phyloP scores from a whole-genome alignment of 164 flowering plant genomes.

The Sedum album region DNA sequence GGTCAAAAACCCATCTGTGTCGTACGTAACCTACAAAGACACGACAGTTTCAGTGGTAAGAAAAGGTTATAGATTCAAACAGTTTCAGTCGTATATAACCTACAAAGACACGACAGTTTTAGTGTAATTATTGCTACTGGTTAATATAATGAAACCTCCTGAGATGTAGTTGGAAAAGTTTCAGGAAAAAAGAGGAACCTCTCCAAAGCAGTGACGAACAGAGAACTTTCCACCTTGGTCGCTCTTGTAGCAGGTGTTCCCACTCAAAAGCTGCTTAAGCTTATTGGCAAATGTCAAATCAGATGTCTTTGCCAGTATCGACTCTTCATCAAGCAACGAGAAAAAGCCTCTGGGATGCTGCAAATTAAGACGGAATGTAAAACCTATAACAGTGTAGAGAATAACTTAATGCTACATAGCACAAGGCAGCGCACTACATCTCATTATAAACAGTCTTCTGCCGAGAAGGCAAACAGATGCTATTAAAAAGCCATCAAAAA shows the following conservation, averaged over 20 bases:
- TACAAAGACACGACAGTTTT: constrained; percentile 22
- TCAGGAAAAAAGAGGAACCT: too few relatives aligned
- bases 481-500: background rate
- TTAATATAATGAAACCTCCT: too few relatives aligned
- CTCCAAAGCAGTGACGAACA: constrained; percentile 89
- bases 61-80: too few relatives aligned
- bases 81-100: constrained; percentile 91
- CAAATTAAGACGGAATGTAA: constrained; percentile 10
- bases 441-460: background rate
- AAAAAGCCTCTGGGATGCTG: constrained; percentile 93
- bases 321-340: constrained; percentile 92
- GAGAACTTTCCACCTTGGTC: constrained; percentile 73
- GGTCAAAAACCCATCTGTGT: constrained; percentile 89
- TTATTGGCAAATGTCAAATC: constrained; percentile 91
- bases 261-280: constrained; percentile 82
- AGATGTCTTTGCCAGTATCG: constrained; percentile 97
- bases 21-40: constrained; percentile 68
- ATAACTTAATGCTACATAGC: constrained; percentile 17
- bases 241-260: constrained; percentile 75
- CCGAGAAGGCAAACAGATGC: background rate
- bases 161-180: too few relatives aligned
- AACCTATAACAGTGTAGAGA: constrained; percentile 39
- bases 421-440: background rate
- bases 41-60: too few relatives aligned
- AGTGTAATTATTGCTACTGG: too few relatives aligned